These are phyloP conservation scores for Astragalus glycyphyllos DNA, from an alignment of 306 rosid species.

Conservation along the genomic window DNA sequence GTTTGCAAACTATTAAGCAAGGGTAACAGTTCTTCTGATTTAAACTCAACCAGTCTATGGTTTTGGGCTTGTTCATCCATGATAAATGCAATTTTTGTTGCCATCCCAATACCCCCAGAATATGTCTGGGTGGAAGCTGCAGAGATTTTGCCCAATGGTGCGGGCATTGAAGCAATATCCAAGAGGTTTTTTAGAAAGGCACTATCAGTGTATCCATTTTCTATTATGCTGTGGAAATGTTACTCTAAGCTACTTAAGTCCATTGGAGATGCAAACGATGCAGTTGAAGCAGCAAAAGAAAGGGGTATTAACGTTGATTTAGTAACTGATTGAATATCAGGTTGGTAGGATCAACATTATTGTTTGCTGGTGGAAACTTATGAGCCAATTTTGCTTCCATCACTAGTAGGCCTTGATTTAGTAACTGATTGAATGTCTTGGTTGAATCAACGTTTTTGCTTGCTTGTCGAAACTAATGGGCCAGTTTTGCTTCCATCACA, in stretches of 20 bases:
- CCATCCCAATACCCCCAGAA: slow-evolving; percentile 88
- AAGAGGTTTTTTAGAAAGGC: slow-evolving; percentile 72
- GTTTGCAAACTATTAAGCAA: slow-evolving; percentile 69
- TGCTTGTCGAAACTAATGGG: slow-evolving; percentile 27
- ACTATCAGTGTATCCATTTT: slow-evolving; percentile 76
- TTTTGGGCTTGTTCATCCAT: slow-evolving; percentile 90
- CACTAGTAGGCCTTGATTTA: slow-evolving; percentile 38
- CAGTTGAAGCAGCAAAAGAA: slow-evolving; percentile 69
- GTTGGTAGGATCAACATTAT: slow-evolving; percentile 41
- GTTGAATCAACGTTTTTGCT: slow-evolving; percentile 39
- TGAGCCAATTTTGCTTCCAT: slow-evolving; percentile 43
- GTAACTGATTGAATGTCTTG: slow-evolving; percentile 32
- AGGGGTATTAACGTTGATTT: slow-evolving; percentile 66
- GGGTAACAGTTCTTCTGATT: slow-evolving; percentile 40
- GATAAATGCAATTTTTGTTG: slow-evolving; percentile 67
- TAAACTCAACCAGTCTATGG: slow-evolving; percentile 58
- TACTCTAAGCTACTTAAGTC: slow-evolving; percentile 46
- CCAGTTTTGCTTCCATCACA: slow-evolving; percentile 40
- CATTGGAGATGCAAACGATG: slow-evolving; percentile 53
- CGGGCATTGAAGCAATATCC: slow-evolving; percentile 59
- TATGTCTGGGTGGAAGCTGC: slow-evolving; percentile 85
- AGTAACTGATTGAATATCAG: slow-evolving; percentile 29
- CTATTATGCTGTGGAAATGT: slow-evolving; percentile 72
- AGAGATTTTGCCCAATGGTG: slow-evolving; percentile 54
- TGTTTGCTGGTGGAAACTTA: slow-evolving; percentile 15